Evolutionary conservation across 441 rosid genomes (phyloP).

Genomic region (Erodium moschatum): DNA sequence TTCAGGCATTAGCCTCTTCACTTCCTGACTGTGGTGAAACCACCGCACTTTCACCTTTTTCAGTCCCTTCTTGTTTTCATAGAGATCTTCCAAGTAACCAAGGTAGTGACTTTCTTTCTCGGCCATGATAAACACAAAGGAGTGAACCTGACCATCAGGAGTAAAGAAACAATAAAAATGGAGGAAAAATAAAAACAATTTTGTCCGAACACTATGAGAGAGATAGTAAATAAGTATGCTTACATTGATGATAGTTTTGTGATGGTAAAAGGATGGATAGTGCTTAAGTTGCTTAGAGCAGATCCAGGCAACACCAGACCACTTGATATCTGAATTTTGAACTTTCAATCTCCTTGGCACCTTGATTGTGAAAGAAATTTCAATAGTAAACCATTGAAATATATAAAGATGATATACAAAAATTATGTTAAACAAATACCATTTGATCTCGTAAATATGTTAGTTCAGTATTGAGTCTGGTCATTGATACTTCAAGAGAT

Average conservation of each 20-base stretch:
- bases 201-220: slow-evolving; percentile 8
- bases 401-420: slow-evolving; percentile 10
- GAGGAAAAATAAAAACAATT: slow-evolving; percentile 3
- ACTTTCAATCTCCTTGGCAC: slow-evolving; percentile 37
- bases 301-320: slow-evolving; percentile 79
- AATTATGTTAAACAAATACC: slow-evolving; percentile 19
- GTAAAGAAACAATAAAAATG: slow-evolving; percentile 7
- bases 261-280: slow-evolving; percentile 75
- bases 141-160: slow-evolving; percentile 51
- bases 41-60: slow-evolving; percentile 94
- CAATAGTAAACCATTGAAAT: slow-evolving; percentile 15
- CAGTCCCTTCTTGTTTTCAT: slow-evolving; percentile 84
- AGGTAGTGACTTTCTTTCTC: slow-evolving; percentile 69
- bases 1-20: slow-evolving; percentile 56
- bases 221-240: slow-evolving; percentile 23
- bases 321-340: slow-evolving; percentile 58
- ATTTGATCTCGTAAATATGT: slow-evolving; percentile 20
- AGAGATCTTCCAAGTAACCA: slow-evolving; percentile 95
- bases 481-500: slow-evolving; percentile 36
- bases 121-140: slow-evolving; percentile 91
- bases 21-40: slow-evolving; percentile 89
- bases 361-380: slow-evolving; percentile 35
- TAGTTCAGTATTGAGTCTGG: slow-evolving; percentile 18
- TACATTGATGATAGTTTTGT: slow-evolving; percentile 70
- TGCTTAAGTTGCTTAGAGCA: slow-evolving; percentile 92